Evolutionary conservation across 495 filamentous ascomycete species (phyloP).

Genomic region (Penicillium mononematosum): DNA sequence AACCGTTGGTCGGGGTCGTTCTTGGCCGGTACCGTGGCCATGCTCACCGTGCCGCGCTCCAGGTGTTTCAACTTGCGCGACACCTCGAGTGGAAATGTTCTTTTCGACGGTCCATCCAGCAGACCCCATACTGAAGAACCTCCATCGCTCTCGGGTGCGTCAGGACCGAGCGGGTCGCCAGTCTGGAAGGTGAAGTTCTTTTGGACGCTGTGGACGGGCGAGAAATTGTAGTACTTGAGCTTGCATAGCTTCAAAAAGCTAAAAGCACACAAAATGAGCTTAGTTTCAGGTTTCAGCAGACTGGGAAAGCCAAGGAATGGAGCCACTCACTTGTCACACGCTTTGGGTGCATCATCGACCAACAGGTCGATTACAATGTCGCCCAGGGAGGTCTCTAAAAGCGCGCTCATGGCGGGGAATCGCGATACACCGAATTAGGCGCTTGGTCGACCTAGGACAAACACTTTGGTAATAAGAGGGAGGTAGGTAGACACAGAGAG

Average conservation of each 20-base stretch:
- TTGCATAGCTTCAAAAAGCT: conserved; percentile 98
- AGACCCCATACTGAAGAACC: conserved; percentile 90
- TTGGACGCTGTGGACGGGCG: conserved; percentile 83
- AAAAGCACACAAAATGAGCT: conserved; percentile 41
- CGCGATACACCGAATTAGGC: not conserved
- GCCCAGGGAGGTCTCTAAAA: conserved; percentile 86
- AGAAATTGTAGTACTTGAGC: conserved; percentile 96
- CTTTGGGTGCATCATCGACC: conserved; percentile 79
- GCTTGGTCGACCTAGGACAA: not conserved
- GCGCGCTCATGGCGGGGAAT: conserved; percentile 62
- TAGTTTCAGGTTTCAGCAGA: conserved; percentile 53
- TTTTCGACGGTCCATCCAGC: conserved; percentile 66
- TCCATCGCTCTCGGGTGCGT: conserved; percentile 79
- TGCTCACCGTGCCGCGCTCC: conserved; percentile 86
- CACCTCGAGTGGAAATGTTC: conserved; percentile 79
- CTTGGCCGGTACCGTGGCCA: conserved; percentile 79
- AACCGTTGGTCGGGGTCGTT: conserved; percentile 77
- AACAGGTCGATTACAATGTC: conserved; percentile 92
- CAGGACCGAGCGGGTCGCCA: conserved; percentile 86
- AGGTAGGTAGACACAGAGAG: conserved; percentile 3
- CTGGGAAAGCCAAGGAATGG: conserved; percentile 23
- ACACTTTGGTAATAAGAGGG: not conserved
- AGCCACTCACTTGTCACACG: conserved; percentile 81
- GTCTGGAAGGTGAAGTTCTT: conserved; percentile 93
- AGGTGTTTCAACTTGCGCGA: conserved; percentile 81